Evolutionary conservation across 1,284 basidiomycete genomes (phyloP).

Genomic region (Dichomitus squalens): DNA sequence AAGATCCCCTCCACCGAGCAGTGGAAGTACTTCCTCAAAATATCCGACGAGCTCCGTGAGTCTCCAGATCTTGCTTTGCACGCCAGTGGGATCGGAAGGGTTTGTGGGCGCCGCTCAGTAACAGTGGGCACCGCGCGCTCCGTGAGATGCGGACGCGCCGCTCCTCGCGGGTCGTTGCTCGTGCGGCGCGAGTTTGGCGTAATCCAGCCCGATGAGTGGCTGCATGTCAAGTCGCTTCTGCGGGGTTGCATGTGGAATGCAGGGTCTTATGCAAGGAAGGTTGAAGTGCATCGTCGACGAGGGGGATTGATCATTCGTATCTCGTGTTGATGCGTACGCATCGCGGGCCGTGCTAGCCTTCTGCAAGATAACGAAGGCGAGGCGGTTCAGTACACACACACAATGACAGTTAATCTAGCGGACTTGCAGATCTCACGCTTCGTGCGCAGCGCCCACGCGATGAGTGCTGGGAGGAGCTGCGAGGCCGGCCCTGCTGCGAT

Average conservation of each 20-base stretch:
- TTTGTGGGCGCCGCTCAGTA: neutral
- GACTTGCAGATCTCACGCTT: too few species aligned
- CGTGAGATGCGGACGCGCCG: neutral
- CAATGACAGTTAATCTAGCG: too few species aligned
- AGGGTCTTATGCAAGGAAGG: neutral
- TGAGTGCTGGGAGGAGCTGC: too few species aligned
- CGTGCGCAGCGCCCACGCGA: too few species aligned
- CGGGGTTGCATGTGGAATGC: neutral
- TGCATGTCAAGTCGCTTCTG: too few species aligned
- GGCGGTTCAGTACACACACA: too few species aligned
- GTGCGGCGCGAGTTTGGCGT: neutral
- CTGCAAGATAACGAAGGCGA: too few species aligned
- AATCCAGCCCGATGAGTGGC: neutral
- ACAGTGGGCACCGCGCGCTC: neutral
- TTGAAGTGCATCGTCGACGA: neutral
- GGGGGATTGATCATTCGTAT: too few species aligned
- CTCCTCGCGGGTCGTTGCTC: neutral
- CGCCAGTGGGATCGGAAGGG: neutral
- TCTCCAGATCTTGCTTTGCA: neutral
- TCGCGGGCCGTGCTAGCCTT: too few species aligned
- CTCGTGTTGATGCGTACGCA: too few species aligned
- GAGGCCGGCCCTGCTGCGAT: too few species aligned
- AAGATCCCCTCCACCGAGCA: conserved; percentile 21
- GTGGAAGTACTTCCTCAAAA: conserved; percentile 22
- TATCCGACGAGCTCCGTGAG: conserved; percentile 20